Conservation (phyloP, 1,139 yeast species). For the Scheffersomyces illinoinensis region DNA sequence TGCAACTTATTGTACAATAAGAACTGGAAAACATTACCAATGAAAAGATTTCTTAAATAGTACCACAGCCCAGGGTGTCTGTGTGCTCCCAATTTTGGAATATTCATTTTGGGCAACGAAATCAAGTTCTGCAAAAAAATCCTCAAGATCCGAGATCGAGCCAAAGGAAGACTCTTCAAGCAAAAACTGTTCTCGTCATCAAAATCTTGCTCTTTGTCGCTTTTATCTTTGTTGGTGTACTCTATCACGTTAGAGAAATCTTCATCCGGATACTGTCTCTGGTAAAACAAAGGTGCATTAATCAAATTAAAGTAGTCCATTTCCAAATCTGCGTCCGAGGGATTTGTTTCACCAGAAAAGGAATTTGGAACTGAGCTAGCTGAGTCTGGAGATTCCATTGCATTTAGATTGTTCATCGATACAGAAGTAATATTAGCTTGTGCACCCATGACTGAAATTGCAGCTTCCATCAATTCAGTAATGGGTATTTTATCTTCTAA, state of each 20-base stretch:
- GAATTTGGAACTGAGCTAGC: background rate
- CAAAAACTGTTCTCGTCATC: constrained; percentile 17
- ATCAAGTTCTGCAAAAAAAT: constrained; percentile 23
- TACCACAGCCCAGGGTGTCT: constrained; percentile 49
- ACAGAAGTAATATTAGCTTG: constrained; percentile 3
- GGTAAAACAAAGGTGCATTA: constrained; percentile 32
- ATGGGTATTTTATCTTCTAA: constrained; percentile 31
- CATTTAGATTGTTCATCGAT: background rate
- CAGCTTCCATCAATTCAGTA: constrained; percentile 15
- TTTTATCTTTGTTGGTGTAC: constrained; percentile 9
- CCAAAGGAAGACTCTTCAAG: constrained; percentile 11
- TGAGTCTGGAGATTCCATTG: constrained; percentile 9
- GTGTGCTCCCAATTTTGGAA: constrained; percentile 39
- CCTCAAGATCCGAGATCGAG: constrained; percentile 12
- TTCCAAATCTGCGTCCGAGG: constrained; percentile 13
- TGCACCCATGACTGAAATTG: constrained; percentile 15
- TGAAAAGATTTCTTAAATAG: constrained; percentile 39
- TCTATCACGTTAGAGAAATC: constrained; percentile 33
- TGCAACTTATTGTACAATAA: constrained; percentile 35
- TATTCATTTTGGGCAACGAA: constrained; percentile 32
- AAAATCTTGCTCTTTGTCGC: constrained; percentile 7
- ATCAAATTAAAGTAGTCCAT: constrained; percentile 27
- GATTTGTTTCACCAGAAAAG: constrained; percentile 6
- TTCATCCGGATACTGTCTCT: constrained; percentile 28
- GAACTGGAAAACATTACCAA: constrained; percentile 40